phyloP scores from a whole-genome alignment of 179 eudicot genomes.

The Silene vulgaris region DNA sequence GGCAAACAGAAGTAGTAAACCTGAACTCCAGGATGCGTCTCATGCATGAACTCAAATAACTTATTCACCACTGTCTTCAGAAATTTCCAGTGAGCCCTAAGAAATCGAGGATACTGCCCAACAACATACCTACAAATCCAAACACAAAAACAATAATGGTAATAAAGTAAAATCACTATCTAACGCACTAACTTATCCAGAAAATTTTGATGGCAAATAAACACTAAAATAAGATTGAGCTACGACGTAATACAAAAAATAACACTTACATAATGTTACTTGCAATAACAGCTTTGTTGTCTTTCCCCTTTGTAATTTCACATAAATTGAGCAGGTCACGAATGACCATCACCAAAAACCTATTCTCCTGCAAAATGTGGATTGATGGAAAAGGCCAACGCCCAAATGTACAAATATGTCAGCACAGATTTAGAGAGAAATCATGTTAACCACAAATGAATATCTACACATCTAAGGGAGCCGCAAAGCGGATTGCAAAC shows the following conservation, averaged over 20 bases:
- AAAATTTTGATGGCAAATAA: neutral
- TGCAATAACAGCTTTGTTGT: slow-evolving; percentile 99
- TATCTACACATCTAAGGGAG: neutral
- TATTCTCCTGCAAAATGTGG: slow-evolving; percentile 68
- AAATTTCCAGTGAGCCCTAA: slow-evolving; percentile 99
- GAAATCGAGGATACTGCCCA: slow-evolving; percentile 97
- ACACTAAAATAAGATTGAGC: neutral
- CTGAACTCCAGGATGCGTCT: slow-evolving; percentile 99
- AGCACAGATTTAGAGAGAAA: neutral
- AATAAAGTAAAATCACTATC: neutral
- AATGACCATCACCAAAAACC: slow-evolving; percentile 98
- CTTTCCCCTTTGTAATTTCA: slow-evolving; percentile 96
- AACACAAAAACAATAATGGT: slow-evolving; percentile 11
- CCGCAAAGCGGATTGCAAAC: neutral
- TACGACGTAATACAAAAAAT: neutral
- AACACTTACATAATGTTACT: slow-evolving; percentile 87
- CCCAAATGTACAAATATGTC: neutral
- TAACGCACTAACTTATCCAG: neutral
- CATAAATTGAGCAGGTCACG: slow-evolving; percentile 92
- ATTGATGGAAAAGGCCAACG: neutral
- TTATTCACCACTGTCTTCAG: slow-evolving; percentile 95
- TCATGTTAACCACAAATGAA: neutral
- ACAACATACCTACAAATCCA: slow-evolving; percentile 81
- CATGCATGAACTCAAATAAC: slow-evolving; percentile 99
- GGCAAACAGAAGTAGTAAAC: slow-evolving; percentile 28